Percentiles rank a stretch among this genome's conserved stretches.
Conservation (phyloP, 2,329 filamentous ascomycete genomes). For the Ophiobolus disseminans region DNA sequence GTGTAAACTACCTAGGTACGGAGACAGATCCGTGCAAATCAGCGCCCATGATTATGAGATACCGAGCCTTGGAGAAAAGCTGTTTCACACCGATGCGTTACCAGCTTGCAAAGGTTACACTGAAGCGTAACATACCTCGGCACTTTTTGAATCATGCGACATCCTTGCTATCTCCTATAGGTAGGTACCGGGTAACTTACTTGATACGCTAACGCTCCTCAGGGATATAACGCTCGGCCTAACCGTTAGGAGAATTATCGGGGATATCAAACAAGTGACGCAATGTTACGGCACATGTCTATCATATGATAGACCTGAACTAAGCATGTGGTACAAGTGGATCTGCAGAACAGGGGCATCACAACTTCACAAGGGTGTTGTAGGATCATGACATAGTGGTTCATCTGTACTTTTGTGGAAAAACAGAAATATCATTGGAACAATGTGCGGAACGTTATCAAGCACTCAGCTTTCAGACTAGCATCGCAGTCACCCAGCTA, state of each 20-base stretch:
- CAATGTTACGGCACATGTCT: slow-evolving; percentile 2
- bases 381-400: too few species aligned
- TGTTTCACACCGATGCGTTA: too few species aligned
- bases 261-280: slow-evolving; percentile 4
- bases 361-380: too few species aligned
- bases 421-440: too few species aligned
- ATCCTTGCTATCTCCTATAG: slow-evolving; percentile 1
- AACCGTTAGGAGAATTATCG: neutral
- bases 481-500: neutral
- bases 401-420: too few species aligned
- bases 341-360: too few species aligned
- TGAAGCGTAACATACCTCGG: slow-evolving; percentile 10
- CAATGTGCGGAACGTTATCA: too few species aligned
- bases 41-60: too few species aligned
- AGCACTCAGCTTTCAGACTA: too few species aligned
- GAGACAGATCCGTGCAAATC: too few species aligned
- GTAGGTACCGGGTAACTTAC: neutral
- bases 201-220: slow-evolving; percentile 1
- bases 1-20: too few species aligned
- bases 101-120: slow-evolving; percentile 2
- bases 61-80: too few species aligned
- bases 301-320: neutral
- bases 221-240: neutral
- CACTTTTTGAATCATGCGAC: slow-evolving; percentile 1
- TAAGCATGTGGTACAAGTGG: neutral